Base-by-base conservation (phyloP, 305 asterid species). In the Stenogyne calaminthoides region DNA sequence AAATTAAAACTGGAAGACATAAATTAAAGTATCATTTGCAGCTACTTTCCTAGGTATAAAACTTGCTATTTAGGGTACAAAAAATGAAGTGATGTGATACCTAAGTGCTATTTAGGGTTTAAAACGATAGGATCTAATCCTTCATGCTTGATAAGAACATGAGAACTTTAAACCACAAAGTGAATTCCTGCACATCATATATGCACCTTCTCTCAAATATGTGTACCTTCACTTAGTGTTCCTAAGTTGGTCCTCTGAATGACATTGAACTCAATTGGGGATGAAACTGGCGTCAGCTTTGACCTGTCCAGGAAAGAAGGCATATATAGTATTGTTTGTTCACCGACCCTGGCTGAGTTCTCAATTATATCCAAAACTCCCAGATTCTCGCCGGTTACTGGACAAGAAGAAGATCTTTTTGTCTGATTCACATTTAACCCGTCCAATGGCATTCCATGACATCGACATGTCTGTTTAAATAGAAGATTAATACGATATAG, bases 141-240 rank as follows among this genome's bases (percentile, higher is more conserved):
- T 66, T 74, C 52, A 66, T 55, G 56, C 70, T 14, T 47, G 64
- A 62, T 25, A 3, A 60, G 39, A 73, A 62, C 18, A 16, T 73
- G 72, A 39, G 60, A 66, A 78, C 40, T 46, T 59, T 59, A 55
- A 62, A 40, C 51, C 7, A 57, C 58, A 64, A 73, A 14, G 37
- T 60, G 39, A 57, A 39, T 27, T 65, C 59, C 71, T n/a, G 34
- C 20, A 39, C 64, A 40, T 42, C 19, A 70, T 67, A 74, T 27
- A 70, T 68, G 73, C 64, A 72, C 32, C 55, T 59, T 70, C 19
- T 80, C 46, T 29, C 51, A 49, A 64, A 75, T n/a, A 58, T 37
- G 61, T 81, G 61, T 81, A 90, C 99, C 99, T 92, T 95, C 99
- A 72, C 88, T 81, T 71, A 95, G 89, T 72, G 90, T 79, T 58